Evolutionary conservation across 2,329 filamentous ascomycete genomes (phyloP), one percentile per base, ranked within the genome.

Genomic region (Aspergillus sojae): DNA sequence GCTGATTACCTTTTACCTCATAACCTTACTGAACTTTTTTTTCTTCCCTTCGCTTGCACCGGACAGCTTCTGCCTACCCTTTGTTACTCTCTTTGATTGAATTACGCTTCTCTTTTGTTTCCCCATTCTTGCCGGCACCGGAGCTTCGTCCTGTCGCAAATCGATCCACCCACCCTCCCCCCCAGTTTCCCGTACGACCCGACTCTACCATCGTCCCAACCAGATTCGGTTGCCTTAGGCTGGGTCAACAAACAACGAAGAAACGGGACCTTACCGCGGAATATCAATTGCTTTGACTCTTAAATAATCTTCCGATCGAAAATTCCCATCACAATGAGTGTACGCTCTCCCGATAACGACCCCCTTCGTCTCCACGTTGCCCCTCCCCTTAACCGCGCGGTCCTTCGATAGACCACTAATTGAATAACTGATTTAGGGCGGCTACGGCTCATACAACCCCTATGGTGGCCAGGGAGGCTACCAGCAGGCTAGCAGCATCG

Each of bases 391-490:
- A 43, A 56, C n/a, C 23, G 39, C 66, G 58, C 54, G 32, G 34
- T 30, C 28, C 32, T 43, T 28, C 12, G 74, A 74, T 7, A 58
- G 61, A 67, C 70, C 72, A 43, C 71, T 68, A 32, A 61, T 57
- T 46, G 34, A 56, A 21, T n/a, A 16, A 16, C n/a, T 28, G 39
- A 9, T 52, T 14, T 9, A 66, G 64, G 73, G 73, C 34, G 80
- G 81, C 72, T 86, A 85, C 73, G 83, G 82, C 73, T 81, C 84
- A 67, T 86, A 83, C 74, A 85, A 86, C 74, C 71, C 69, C 41
- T 71, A 74, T 64, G 73, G 68, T 34, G 67, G 74, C 62, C 74
- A 77, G 59, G 70, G 74, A 62, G 68, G 64, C 54, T 70, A 73
- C 54, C 68, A 67, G 58, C 70, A 65, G 63, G 70, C 70, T 55